Conservation (phyloP, 2,329 filamentous ascomycete genomes). For the Epicoccum sorghinum region DNA sequence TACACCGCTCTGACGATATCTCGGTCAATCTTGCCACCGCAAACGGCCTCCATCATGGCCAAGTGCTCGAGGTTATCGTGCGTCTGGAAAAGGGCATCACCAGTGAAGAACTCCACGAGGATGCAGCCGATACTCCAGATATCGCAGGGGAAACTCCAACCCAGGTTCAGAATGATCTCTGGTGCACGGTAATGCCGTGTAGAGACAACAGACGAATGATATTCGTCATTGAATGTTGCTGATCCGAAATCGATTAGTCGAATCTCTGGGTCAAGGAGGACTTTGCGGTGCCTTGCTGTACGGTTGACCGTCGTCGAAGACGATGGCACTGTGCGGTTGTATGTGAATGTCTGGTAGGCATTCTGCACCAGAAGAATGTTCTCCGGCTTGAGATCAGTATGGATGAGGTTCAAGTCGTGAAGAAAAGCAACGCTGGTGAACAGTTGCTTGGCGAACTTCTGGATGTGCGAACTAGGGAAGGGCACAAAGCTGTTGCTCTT, state of each 20-base stretch:
- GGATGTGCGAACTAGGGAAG: slow-evolving; percentile 98
- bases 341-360: slow-evolving; percentile 71
- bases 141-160: slow-evolving; percentile 72
- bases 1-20: slow-evolving; percentile 61
- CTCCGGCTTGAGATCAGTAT: slow-evolving; percentile 77
- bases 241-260: slow-evolving; percentile 72
- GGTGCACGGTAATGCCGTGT: slow-evolving; percentile 71
- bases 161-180: slow-evolving; percentile 70
- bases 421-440: slow-evolving; percentile 98
- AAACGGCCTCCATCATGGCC: slow-evolving; percentile 72
- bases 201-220: slow-evolving; percentile 71
- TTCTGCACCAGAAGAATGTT: slow-evolving; percentile 71
- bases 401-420: slow-evolving; percentile 95
- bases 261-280: slow-evolving; percentile 69
- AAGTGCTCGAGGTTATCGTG: slow-evolving; percentile 72
- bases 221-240: slow-evolving; percentile 71
- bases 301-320: slow-evolving; percentile 65
- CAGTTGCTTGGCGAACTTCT: slow-evolving; percentile 92
- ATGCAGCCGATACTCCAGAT: slow-evolving; percentile 75
- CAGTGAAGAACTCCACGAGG: slow-evolving; percentile 71
- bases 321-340: slow-evolving; percentile 70
- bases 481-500: slow-evolving; percentile 95
- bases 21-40: slow-evolving; percentile 61
- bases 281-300: slow-evolving; percentile 66
- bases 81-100: slow-evolving; percentile 71